Evolutionary conservation across 148 eudicot species (phyloP).

Genomic region (Amaranthus cruentus): DNA sequence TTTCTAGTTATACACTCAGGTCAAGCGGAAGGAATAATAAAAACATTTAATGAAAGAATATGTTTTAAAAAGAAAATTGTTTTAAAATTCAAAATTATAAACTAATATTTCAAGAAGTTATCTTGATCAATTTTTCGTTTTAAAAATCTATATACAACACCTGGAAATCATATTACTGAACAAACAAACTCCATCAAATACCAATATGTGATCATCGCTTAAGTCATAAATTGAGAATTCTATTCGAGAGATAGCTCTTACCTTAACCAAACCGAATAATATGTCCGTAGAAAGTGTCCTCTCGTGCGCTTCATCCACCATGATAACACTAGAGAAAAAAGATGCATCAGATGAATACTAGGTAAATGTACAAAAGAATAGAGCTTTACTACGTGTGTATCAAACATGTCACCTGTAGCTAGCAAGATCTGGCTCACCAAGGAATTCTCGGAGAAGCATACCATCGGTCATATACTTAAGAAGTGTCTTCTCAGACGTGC

Average conservation of each 20-base stretch:
- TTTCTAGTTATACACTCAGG: too few relatives aligned
- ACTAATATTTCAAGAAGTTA: too few relatives aligned
- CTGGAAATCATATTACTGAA: background rate
- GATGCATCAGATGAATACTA: conserved; percentile 13
- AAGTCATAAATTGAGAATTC: background rate
- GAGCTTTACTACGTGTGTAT: background rate
- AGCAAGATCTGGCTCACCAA: conserved; percentile 53
- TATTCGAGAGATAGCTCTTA: conserved; percentile 15
- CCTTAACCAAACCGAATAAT: conserved; percentile 53
- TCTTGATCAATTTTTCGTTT: too few relatives aligned
- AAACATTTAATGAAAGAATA: too few relatives aligned
- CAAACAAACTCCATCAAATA: background rate
- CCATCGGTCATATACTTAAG: conserved; percentile 69
- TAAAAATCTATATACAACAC: too few relatives aligned
- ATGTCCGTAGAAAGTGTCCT: conserved; percentile 62
- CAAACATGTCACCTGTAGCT: conserved; percentile 40
- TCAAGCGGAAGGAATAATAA: too few relatives aligned
- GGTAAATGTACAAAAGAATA: background rate
- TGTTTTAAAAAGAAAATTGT: too few relatives aligned
- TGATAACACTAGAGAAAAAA: conserved; percentile 44
- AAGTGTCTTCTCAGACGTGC: conserved; percentile 56
- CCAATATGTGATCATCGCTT: background rate
- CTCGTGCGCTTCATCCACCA: conserved; percentile 70
- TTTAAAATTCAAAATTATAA: too few relatives aligned
- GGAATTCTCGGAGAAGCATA: conserved; percentile 55